These are phyloP conservation scores for Paraphoma sp. DNA, from an alignment of 2,329 filamentous ascomycete species.

Conservation along the genomic window DNA sequence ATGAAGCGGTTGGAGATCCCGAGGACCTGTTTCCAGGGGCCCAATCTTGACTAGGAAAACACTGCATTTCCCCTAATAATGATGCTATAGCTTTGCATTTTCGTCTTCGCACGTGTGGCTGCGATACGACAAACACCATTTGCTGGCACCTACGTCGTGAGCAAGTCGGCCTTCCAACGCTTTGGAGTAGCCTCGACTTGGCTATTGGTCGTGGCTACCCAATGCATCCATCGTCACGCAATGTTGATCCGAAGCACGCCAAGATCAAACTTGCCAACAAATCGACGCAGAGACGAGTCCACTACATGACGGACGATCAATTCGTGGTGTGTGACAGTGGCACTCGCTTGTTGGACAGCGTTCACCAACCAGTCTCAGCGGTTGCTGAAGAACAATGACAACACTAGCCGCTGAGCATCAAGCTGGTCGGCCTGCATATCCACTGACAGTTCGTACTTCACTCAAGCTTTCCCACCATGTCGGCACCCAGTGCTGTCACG, in stretches of 20 bases:
- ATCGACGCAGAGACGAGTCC: too few species aligned
- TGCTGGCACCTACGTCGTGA: not conserved
- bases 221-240: not conserved
- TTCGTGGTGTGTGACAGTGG: too few species aligned
- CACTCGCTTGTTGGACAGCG: too few species aligned
- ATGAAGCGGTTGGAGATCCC: not conserved
- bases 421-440: too few species aligned
- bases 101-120: not conserved
- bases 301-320: too few species aligned
- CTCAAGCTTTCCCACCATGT: slow-evolving; percentile 1
- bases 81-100: not conserved
- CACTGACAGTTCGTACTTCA: not conserved
- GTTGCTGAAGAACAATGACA: too few species aligned
- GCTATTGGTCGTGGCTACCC: not conserved
- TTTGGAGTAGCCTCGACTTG: not conserved
- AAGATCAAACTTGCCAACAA: too few species aligned
- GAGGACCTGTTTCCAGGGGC: not conserved
- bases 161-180: not conserved
- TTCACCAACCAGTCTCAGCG: too few species aligned
- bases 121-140: not conserved
- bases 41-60: not conserved
- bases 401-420: too few species aligned
- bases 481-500: not conserved
- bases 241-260: not conserved
- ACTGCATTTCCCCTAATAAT: not conserved